Evolutionary conservation across 176 grass and related monocot genomes (phyloP), one percentile per base, ranked within the genome.

Genomic region (Dendrocalamus sinicus): DNA sequence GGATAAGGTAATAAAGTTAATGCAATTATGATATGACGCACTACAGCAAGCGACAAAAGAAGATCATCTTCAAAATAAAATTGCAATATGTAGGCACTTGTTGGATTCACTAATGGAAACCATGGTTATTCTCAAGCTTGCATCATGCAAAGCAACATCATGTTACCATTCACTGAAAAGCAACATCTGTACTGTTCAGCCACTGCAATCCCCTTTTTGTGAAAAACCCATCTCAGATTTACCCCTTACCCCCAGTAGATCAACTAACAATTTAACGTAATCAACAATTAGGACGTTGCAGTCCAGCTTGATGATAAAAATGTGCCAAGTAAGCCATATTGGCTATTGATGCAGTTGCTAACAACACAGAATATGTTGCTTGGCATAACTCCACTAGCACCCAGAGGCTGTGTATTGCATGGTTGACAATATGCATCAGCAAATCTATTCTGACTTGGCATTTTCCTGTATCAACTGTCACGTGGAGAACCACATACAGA

Each of bases 61-160:
- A 59, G 32, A 26, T 37, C 50, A 55, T 17, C 9, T 57, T 57
- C 19, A 19, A 57, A 57, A 20, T 57, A 57, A 57, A 57, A 57
- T 20, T 57, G 17, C 20, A 57, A 57, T 12, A 61, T 24, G 59
- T 61, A 61, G 59, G n/a, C 12, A 61, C 10, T 24, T 60, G 8
- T 63, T 78, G 16, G 73, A 45, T 54, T 84, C 78, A 67, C 50
- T 76, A 46, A n/a, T 8, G 17, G 53, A 41, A 39, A 40, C 9
- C 22, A 28, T 16, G 14, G 3, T 20, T 59, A 32, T 12, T 45
- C 20, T 12, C 67, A 85, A 28, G 28, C 22, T 43, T 32, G 48
- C 20, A 6, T 5, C 14, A 41, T 26, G 16, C 17, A 57, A 57
- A 57, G 53, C 17, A 57, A 50, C 13, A 51, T 28, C 45, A 39